Evolutionary conservation across 2,329 filamentous ascomycete species (phyloP).

Genomic region (Neofusicoccum kwambonambiense): DNA sequence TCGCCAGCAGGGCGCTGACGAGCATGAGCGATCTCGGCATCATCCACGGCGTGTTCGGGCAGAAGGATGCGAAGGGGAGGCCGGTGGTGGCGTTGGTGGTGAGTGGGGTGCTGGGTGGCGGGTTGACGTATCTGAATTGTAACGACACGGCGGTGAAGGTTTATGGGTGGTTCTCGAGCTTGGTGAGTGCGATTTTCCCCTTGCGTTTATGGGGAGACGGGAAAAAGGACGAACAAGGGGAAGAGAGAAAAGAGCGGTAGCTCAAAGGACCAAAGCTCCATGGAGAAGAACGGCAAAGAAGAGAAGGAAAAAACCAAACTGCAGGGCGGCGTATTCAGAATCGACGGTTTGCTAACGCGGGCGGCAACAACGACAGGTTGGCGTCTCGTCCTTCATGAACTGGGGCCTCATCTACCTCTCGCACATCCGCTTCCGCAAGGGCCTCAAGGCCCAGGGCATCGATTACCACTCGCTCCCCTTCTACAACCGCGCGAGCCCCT

Average conservation of each 20-base stretch:
- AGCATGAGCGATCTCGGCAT: slow-evolving; percentile 31
- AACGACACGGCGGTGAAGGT: slow-evolving; percentile 26
- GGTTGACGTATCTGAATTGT: slow-evolving; percentile 35
- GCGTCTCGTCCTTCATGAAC: slow-evolving; percentile 30
- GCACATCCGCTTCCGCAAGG: slow-evolving; percentile 27
- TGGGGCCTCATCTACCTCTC: slow-evolving; percentile 29
- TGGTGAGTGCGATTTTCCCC: slow-evolving; percentile 12
- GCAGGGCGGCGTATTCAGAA: no score
- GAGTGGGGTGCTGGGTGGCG: slow-evolving; percentile 31
- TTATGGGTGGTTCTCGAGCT: slow-evolving; percentile 35
- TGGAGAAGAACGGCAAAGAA: no score
- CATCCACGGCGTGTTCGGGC: slow-evolving; percentile 25
- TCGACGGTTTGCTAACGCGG: slow-evolving; percentile 18
- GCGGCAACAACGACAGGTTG: slow-evolving; percentile 19
- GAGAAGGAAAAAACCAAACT: no score
- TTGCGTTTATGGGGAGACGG: no score
- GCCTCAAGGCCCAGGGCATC: slow-evolving; percentile 33
- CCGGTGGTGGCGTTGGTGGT: slow-evolving; percentile 32
- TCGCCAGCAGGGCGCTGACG: slow-evolving; percentile 35
- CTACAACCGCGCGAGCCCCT: slow-evolving; percentile 49
- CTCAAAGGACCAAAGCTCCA: no score
- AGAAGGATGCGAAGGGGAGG: slow-evolving; percentile 28
- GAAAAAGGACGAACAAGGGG: no score
- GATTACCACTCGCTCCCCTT: slow-evolving; percentile 46
- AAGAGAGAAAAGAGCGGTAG: no score